A percentile compares a stretch with the other conserved stretches of the same genome.
Conservation (phyloP, 1,284 basidiomycete species). For the Tilletia walkeri region DNA sequence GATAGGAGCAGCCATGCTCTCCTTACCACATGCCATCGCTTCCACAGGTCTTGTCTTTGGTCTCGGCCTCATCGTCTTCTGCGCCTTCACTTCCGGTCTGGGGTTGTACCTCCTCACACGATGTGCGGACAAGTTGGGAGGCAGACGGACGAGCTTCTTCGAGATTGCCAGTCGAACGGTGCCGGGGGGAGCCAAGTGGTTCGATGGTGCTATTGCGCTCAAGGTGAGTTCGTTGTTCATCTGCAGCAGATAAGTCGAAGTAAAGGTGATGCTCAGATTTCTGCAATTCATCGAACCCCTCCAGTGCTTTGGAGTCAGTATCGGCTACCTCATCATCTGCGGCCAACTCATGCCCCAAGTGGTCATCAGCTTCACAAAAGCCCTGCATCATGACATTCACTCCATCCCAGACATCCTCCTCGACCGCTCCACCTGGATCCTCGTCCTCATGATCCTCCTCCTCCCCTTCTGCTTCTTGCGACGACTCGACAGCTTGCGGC, state of each 20-base stretch:
- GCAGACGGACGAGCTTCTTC: conserved; percentile 40
- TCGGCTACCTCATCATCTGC: conserved; percentile 66
- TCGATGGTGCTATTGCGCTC: conserved; percentile 89
- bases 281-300: background rate
- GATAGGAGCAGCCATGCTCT: conserved; percentile 53
- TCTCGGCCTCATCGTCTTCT: conserved; percentile 81
- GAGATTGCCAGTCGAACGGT: conserved; percentile 41
- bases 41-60: conserved; percentile 64
- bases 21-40: conserved; percentile 56
- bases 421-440: conserved; percentile 79
- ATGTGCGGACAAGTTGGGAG: conserved; percentile 74
- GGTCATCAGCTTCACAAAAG: conserved; percentile 68
- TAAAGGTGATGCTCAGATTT: background rate
- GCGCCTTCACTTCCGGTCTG: conserved; percentile 74
- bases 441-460: conserved; percentile 75
- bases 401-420: conserved; percentile 56
- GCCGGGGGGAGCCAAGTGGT: conserved; percentile 75
- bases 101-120: conserved; percentile 85
- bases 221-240: conserved; percentile 28
- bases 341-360: conserved; percentile 80
- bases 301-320: conserved; percentile 72
- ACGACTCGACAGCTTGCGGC: conserved; percentile 68
- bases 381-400: conserved; percentile 32
- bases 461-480: conserved; percentile 79
- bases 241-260: background rate